Evolutionary conservation across 2,329 filamentous ascomycete genomes (phyloP), one percentile per base, ranked within the genome.

Genomic region (Tolypocladium endophyticum): DNA sequence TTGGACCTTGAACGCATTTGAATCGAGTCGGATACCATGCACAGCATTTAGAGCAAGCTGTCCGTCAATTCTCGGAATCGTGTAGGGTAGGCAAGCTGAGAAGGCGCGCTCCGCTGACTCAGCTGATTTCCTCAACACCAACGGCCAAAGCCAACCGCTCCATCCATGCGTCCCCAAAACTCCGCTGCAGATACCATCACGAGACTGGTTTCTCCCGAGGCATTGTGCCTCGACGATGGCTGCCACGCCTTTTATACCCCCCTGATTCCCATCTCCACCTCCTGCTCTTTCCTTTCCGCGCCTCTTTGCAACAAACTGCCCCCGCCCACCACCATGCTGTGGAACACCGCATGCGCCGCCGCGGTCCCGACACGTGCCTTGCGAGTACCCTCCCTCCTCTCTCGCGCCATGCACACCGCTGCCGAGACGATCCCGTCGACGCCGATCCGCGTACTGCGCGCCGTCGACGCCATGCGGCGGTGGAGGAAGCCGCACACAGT

Each of bases 371-470:
- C 58, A 47, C 39, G 54, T 11, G 16, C 28, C 7, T 33, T 38
- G 25, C 39, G 50, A n/a, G 47, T 57, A 55, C 36, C 50, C 16
- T 33, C 53, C 12, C 45, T 25, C 45, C 30, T 65, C 63, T 35
- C 61, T 45, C 62, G 64, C 60, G 47, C 68, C 57, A 56, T 64
- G 30, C 67, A 61, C 52, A 61, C 63, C 38, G 61, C 58, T 41
- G 64, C 64, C 65, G 79, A 81, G 62, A 81, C 75, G 3, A 76
- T 87, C 60, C 80, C 84, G 12, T 78, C 78, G 41, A 80, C 81
- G 5, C 75, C 79, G 4, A 88, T 91, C 64, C 84, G 84, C 62
- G 74, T 97, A 67, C 88, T 96, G 71, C 89, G 90, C 67, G 83
- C 90, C 72, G 86, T 94, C 61, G 77, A 86, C 18, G 79, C 84